Evolutionary conservation across 345 rosid genomes (phyloP), one percentile per base, ranked within the genome.

Genomic region (Boechera divaricarpa): DNA sequence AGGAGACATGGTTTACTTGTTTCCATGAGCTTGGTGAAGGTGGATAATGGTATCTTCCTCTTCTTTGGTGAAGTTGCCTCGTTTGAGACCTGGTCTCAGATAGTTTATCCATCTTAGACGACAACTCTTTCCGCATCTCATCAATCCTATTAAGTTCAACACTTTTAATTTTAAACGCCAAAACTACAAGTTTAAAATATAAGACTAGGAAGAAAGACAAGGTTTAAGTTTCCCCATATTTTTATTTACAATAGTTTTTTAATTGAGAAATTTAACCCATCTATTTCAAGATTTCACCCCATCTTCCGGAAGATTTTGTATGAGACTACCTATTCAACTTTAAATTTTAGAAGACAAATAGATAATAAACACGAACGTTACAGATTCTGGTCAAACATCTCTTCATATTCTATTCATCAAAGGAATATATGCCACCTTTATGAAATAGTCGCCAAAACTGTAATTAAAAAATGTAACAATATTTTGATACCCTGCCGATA

Each of bases 71-170:
- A 87, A 89, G 72, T 87, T 83, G 52, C 98, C 98, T 65, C 98
- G 83, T 74, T 87, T 93, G 18, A 91, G 81, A 70, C 83, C 97
- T 1, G 98, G 98, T 57, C 84, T 67, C 32, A 91, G 77, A 75
- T 93, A 93, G 79, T 88, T 90, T 38, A 85, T 81, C 95, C 92
- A 90, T 48, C 95, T 63, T 42, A 90, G 80, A 21, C 95, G 85
- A 82, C 95, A 88, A 81, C 92, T 90, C 79, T 90, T 90, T 63
- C 92, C 91, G 12, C 95, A 90, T 82, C 98, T 86, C 69, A 67
- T 65, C 48, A 91, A 77, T 39, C 98, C 98, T 92, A 10, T 67
- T 5, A 18, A 69, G 33, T 26, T 15, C 8, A 15, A 56, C 33
- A 36, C 56, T 47, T 21, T 3, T 31, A 32, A 47, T 28, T 32